Conservation (phyloP, 1,139 yeast genomes). For the Casaregolazyma lundiana region DNA sequence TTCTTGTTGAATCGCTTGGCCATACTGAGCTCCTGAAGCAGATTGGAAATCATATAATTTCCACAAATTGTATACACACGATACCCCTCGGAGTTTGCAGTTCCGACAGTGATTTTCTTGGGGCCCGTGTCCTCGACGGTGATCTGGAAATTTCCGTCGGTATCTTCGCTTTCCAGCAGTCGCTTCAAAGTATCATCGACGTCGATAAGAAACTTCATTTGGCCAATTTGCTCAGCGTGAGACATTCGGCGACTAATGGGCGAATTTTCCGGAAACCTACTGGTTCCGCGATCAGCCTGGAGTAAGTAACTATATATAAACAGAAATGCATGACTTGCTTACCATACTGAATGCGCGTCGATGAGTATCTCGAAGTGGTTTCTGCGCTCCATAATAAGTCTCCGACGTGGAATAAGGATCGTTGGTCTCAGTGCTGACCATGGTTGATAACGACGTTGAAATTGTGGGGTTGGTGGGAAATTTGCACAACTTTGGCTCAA, state of each 20-base stretch:
- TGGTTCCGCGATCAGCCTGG: background rate
- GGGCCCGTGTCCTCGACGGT: constrained; percentile 93
- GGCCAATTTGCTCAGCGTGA: constrained; percentile 48
- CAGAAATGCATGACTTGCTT: constrained; percentile 8
- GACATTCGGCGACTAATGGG: constrained; percentile 11
- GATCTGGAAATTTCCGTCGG: constrained; percentile 80
- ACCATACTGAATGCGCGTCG: constrained; percentile 27
- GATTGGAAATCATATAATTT: constrained; percentile 83
- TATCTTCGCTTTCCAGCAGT: constrained; percentile 73
- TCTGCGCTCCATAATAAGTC: constrained; percentile 57
- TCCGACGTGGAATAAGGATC: constrained; percentile 70
- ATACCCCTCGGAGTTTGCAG: constrained; percentile 79
- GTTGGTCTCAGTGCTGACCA: constrained; percentile 12
- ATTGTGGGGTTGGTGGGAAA: no score
- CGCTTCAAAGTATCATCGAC: constrained; percentile 69
- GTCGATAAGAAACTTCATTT: constrained; percentile 68
- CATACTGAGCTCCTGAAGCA: constrained; percentile 83
- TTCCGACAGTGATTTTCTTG: constrained; percentile 77
- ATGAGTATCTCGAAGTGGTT: constrained; percentile 22
- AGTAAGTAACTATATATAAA: background rate
- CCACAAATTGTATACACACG: constrained; percentile 74
- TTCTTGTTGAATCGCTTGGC: constrained; percentile 78
- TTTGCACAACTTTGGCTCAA: no score
- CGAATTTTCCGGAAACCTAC: background rate
- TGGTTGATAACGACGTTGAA: no score